Evolutionary conservation across 139 green algal species (phyloP).

Genomic region (Axilococcus clingmanii): DNA sequence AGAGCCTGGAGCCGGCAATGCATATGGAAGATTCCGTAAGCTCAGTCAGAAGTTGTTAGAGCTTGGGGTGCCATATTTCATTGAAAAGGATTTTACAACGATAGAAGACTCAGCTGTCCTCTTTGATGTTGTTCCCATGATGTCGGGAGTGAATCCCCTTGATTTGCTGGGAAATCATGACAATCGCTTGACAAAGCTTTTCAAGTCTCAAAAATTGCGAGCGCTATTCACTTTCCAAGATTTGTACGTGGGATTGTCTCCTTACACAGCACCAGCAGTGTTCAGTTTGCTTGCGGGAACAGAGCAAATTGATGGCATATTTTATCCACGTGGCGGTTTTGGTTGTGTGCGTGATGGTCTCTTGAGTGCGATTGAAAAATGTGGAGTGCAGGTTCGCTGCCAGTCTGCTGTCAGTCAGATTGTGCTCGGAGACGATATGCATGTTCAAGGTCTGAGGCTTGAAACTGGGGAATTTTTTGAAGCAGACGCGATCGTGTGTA

Average conservation of each 20-base stretch:
- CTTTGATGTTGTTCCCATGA: conserved; percentile 45
- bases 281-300: conserved; percentile 77
- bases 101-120: conserved; percentile 37
- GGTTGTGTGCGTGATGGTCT: conserved; percentile 41
- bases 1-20: conserved; percentile 54
- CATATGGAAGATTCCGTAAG: conserved; percentile 40
- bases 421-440: conserved; percentile 1
- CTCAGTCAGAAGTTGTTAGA: conserved; percentile 36
- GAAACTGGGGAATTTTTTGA: conserved; percentile 29
- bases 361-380: conserved; percentile 9
- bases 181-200: conserved; percentile 46
- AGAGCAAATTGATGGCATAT: conserved; percentile 82
- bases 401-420: conserved; percentile 24
- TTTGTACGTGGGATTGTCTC: conserved; percentile 78
- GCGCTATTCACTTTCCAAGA: conserved; percentile 75
- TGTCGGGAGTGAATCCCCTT: conserved; percentile 38
- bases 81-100: conserved; percentile 51
- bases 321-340: conserved; percentile 72
- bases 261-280: conserved; percentile 65
- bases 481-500: conserved; percentile 59
- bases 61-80: conserved; percentile 58
- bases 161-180: conserved; percentile 61
- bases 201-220: conserved; percentile 45
- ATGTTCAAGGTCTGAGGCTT: conserved; percentile 40
- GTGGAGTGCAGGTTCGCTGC: conserved; percentile 38